Conservation (phyloP, 306 rosid species). For the Hippophae tibetana region DNA sequence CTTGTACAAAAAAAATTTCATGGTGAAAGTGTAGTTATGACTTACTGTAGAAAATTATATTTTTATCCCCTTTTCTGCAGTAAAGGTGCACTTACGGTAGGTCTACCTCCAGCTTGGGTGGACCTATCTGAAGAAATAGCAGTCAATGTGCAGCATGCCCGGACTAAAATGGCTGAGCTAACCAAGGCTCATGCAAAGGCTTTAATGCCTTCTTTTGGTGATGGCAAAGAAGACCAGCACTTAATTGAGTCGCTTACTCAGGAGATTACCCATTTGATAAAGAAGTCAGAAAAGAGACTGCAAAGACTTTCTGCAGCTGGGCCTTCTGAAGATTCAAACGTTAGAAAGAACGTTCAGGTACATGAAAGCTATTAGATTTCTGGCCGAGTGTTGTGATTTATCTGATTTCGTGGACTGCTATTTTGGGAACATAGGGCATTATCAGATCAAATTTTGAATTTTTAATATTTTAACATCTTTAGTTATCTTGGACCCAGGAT, state of each 20-base stretch:
- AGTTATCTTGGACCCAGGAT: background rate
- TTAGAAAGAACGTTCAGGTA: constrained; percentile 98
- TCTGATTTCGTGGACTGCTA: constrained; percentile 1
- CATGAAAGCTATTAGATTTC: background rate
- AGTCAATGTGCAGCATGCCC: constrained; percentile 72
- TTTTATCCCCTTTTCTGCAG: constrained; percentile 34
- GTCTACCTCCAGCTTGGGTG: constrained; percentile 97
- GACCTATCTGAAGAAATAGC: constrained; percentile 95
- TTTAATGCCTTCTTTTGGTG: constrained; percentile 93
- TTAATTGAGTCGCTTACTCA: constrained; percentile 74
- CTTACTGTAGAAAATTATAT: background rate
- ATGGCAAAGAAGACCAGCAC: constrained; percentile 82
- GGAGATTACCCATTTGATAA: constrained; percentile 73
- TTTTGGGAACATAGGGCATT: background rate
- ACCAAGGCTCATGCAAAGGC: constrained; percentile 90
- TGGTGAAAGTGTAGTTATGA: background rate
- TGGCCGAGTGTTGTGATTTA: constrained; percentile 8
- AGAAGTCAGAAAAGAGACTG: constrained; percentile 70
- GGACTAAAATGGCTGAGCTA: constrained; percentile 69
- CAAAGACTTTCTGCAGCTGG: constrained; percentile 73
- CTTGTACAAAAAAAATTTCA: no score
- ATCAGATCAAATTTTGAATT: background rate
- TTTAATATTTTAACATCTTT: no score
- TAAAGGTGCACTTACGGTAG: constrained; percentile 61
- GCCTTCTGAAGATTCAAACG: constrained; percentile 88